A percentile compares a stretch with the other conserved stretches of the same genome.
These are phyloP conservation scores for Coemansia sp. DNA, from an alignment of 192 early-diverging fungal genomes.

Conservation along the genomic window DNA sequence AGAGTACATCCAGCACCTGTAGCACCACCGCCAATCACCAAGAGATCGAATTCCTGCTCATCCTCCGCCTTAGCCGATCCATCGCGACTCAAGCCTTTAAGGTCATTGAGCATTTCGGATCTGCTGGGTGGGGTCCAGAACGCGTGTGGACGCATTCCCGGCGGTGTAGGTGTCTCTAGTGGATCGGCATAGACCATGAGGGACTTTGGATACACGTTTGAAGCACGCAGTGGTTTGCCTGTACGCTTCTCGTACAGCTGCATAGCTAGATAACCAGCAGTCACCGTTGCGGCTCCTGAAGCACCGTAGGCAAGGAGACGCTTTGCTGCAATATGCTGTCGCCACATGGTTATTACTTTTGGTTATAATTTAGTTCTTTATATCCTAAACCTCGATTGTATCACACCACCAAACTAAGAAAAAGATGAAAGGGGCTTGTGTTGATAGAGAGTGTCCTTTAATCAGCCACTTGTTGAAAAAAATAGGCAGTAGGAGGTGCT, in stretches of 20 bases:
- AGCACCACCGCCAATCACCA: constrained; percentile 95
- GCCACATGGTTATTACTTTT: too few relatives aligned
- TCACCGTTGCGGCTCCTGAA: too few relatives aligned
- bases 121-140: constrained; percentile 76
- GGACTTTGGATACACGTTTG: constrained; percentile 7
- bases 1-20: constrained; percentile 88
- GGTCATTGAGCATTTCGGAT: constrained; percentile 64
- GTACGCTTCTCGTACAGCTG: constrained; percentile 16
- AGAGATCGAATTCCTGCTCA: constrained; percentile 68
- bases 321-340: constrained; percentile 18
- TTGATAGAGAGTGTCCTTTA: too few relatives aligned
- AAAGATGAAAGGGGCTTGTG: too few relatives aligned
- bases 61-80: constrained; percentile 40
- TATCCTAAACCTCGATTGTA: too few relatives aligned
- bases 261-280: too few relatives aligned
- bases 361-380: too few relatives aligned
- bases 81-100: constrained; percentile 50
- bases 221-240: not conserved
- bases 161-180: constrained; percentile 28
- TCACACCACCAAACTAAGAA: too few relatives aligned
- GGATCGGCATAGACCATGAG: constrained; percentile 30
- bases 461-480: constrained; percentile 33
- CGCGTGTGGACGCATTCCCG: constrained; percentile 53
- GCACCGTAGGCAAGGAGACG: too few relatives aligned
- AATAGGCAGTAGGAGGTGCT: not conserved